phyloP scores from a whole-genome alignment of 225 moss, liverwort and hornwort genomes.

The Climacium dendroides region DNA sequence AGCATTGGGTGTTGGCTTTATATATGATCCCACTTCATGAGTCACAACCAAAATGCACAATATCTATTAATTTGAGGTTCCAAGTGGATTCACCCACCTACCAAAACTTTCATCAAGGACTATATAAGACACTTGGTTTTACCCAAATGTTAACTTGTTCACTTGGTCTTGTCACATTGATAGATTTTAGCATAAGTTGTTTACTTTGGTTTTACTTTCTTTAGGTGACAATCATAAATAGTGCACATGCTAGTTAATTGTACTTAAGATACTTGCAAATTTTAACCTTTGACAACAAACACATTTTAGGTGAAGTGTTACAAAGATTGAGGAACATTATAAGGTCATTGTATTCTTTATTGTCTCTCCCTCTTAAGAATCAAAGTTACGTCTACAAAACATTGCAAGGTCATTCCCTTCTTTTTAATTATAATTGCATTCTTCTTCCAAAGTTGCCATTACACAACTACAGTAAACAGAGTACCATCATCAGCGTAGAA shows the following conservation, averaged over 20 bases:
- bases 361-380: no score
- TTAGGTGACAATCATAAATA: neutral
- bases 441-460: neutral
- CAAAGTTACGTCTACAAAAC: neutral
- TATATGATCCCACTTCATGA: no score
- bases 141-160: neutral
- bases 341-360: neutral
- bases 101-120: neutral
- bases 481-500: fast-evolving
- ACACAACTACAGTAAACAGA: no score
- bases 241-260: neutral
- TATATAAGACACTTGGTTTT: neutral
- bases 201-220: neutral
- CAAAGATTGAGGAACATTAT: neutral
- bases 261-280: neutral
- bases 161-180: neutral
- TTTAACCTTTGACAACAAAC: neutral
- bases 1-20: neutral
- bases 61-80: neutral
- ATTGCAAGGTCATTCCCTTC: neutral
- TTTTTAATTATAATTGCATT: neutral
- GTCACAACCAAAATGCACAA: fast-evolving
- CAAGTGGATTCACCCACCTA: neutral
- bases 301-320: neutral
- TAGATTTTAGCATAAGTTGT: neutral